phyloP scores from a whole-genome alignment of 225 moss, liverwort and hornwort species.

The Takakia lepidozioides region DNA sequence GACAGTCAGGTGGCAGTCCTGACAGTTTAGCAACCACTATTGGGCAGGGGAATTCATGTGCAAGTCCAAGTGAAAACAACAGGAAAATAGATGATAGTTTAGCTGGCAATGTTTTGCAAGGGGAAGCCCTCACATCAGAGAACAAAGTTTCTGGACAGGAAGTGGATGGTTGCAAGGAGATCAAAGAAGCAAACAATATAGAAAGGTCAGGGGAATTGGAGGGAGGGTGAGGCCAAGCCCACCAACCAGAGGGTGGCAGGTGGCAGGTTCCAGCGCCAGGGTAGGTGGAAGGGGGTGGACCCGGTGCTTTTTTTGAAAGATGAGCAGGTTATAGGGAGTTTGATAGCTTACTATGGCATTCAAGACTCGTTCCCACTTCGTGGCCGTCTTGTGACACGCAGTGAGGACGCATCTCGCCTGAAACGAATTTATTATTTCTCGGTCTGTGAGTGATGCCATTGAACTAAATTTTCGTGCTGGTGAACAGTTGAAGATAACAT shows the following conservation, averaged over 20 bases:
- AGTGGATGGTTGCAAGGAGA: slow-evolving; percentile 6
- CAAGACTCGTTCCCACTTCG: slow-evolving; percentile 63
- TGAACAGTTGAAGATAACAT: slow-evolving; percentile 79
- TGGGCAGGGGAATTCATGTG: slow-evolving; percentile 9
- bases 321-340: slow-evolving; percentile 57
- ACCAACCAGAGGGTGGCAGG: slow-evolving; percentile 12
- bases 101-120: neutral
- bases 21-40: neutral
- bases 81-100: slow-evolving; percentile 8
- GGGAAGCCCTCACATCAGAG: neutral
- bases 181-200: slow-evolving; percentile 13
- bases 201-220: slow-evolving; percentile 17
- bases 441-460: slow-evolving; percentile 48
- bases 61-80: slow-evolving; percentile 4
- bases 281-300: slow-evolving; percentile 90
- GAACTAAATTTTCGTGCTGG: slow-evolving; percentile 52
- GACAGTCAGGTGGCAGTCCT: neutral
- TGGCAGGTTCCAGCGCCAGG: slow-evolving; percentile 65
- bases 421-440: slow-evolving; percentile 90
- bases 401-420: slow-evolving; percentile 82
- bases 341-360: slow-evolving; percentile 70
- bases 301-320: slow-evolving; percentile 79
- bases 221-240: slow-evolving; percentile 6
- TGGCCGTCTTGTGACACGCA: slow-evolving; percentile 71
- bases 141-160: slow-evolving; percentile 6